Percentiles rank a stretch among this genome's conserved stretches.
These are phyloP conservation scores for Elsinoe necatrix DNA, from an alignment of 2,329 filamentous ascomycete species.

Conservation along the genomic window DNA sequence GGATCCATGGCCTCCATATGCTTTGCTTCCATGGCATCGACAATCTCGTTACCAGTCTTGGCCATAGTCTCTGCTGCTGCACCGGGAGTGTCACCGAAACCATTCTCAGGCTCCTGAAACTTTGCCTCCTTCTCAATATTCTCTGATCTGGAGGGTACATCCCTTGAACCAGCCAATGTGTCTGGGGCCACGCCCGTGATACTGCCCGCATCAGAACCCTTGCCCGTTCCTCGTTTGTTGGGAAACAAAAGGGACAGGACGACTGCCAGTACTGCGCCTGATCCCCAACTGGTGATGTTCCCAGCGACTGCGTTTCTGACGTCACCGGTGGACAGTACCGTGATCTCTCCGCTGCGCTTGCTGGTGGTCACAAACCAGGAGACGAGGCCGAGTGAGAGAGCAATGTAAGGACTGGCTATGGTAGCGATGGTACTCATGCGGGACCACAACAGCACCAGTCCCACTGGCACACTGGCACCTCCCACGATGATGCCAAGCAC, in stretches of 20 bases:
- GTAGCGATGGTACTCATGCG: slow-evolving; percentile 29
- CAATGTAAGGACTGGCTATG: slow-evolving; percentile 27
- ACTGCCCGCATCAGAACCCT: slow-evolving; percentile 28
- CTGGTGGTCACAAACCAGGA: slow-evolving; percentile 33
- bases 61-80: slow-evolving; percentile 23
- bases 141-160: not conserved
- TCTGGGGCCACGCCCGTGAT: slow-evolving; percentile 28
- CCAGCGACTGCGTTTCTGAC: slow-evolving; percentile 31
- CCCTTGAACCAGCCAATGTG: slow-evolving; percentile 21
- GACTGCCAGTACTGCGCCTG: slow-evolving; percentile 25
- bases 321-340: slow-evolving; percentile 29
- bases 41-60: slow-evolving; percentile 34
- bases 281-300: slow-evolving; percentile 21
- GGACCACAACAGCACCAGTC: slow-evolving; percentile 31
- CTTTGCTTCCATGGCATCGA: slow-evolving; percentile 34
- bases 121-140: not conserved
- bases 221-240: slow-evolving; percentile 29
- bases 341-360: slow-evolving; percentile 27
- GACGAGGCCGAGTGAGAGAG: slow-evolving; percentile 29
- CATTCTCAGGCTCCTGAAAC: not conserved
- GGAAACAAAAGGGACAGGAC: slow-evolving; percentile 31
- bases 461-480: slow-evolving; percentile 29
- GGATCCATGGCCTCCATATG: slow-evolving; percentile 38
- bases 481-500: slow-evolving; percentile 33
- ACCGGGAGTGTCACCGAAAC: no score